Evolutionary conservation across 192 early-diverging fungal species (phyloP).

Genomic region (Lobosporangium transversale): DNA sequence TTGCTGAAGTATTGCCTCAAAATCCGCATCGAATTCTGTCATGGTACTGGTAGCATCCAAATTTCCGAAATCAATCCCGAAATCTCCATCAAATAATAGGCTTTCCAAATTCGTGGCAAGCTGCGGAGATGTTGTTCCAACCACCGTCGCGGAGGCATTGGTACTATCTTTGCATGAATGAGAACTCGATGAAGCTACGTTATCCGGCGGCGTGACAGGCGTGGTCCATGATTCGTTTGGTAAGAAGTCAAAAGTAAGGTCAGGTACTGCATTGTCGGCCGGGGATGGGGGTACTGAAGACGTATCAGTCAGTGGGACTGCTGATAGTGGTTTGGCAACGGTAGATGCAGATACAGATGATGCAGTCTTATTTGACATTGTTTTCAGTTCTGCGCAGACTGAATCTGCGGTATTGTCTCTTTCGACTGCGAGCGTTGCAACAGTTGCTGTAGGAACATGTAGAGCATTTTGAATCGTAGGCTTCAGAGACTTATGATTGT

Average conservation of each 20-base stretch:
- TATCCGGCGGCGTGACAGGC: slow-evolving; percentile 27
- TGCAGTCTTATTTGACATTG: neutral
- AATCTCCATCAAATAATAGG: slow-evolving; percentile 17
- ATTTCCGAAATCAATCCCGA: slow-evolving; percentile 14
- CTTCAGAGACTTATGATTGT: too few relatives aligned
- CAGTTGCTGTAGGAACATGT: too few relatives aligned
- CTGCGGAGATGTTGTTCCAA: neutral
- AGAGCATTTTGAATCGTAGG: too few relatives aligned
- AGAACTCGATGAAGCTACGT: neutral
- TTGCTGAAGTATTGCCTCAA: slow-evolving; percentile 23
- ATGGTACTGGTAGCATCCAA: neutral
- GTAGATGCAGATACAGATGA: neutral
- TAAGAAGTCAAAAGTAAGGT: slow-evolving; percentile 20
- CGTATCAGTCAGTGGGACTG: neutral
- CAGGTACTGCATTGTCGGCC: neutral
- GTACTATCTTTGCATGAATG: neutral
- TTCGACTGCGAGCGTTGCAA: too few relatives aligned
- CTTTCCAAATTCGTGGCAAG: slow-evolving; percentile 6
- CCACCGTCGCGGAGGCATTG: neutral
- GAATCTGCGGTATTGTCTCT: too few relatives aligned
- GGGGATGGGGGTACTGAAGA: neutral
- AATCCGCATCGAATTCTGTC: slow-evolving; percentile 22
- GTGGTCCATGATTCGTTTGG: slow-evolving; percentile 18
- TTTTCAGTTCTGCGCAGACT: too few relatives aligned
- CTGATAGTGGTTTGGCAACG: neutral